phyloP scores from a whole-genome alignment of 148 eudicot species.

The Pharnaceum exiguum region DNA sequence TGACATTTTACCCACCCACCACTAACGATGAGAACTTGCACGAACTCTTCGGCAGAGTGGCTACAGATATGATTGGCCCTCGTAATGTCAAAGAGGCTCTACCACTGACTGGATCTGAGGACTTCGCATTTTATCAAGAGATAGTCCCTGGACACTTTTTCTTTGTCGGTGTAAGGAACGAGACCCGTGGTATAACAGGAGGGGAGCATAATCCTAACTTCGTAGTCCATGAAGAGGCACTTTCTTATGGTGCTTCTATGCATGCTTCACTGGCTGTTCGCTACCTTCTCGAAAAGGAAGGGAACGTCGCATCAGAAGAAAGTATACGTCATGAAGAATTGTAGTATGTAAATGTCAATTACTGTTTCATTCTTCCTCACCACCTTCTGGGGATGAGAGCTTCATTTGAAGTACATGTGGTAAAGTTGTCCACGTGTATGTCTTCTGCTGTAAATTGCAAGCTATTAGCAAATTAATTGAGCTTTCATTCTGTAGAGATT shows the following conservation, averaged over 20 bases:
- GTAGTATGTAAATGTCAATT: conserved; percentile 26
- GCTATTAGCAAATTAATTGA: too few species aligned
- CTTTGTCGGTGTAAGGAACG: conserved; percentile 70
- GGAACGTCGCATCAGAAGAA: conserved; percentile 6
- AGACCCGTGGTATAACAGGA: conserved; percentile 31
- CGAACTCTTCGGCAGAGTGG: conserved; percentile 44
- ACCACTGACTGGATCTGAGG: conserved; percentile 84
- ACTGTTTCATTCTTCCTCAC: neutral
- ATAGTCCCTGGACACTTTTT: conserved; percentile 69
- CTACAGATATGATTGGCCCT: conserved; percentile 54
- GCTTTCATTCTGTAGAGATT: too few species aligned
- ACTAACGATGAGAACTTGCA: conserved; percentile 63
- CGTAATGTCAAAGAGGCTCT: conserved; percentile 50
- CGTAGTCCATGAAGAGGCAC: conserved; percentile 50
- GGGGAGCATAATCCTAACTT: conserved; percentile 44
- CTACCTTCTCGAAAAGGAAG: conserved; percentile 49
- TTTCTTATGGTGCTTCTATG: conserved; percentile 71
- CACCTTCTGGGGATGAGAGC: neutral
- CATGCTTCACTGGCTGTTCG: conserved; percentile 72
- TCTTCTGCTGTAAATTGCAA: too few species aligned
- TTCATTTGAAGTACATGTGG: neutral
- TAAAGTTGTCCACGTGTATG: too few species aligned
- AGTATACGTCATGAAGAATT: conserved; percentile 51
- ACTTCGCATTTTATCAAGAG: conserved; percentile 82
- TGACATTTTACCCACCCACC: conserved; percentile 51